Percentiles rank a stretch among this genome's conserved stretches.
Conservation (phyloP, 768 basidiomycete species). For the Hygrophorus pudorinus region DNA sequence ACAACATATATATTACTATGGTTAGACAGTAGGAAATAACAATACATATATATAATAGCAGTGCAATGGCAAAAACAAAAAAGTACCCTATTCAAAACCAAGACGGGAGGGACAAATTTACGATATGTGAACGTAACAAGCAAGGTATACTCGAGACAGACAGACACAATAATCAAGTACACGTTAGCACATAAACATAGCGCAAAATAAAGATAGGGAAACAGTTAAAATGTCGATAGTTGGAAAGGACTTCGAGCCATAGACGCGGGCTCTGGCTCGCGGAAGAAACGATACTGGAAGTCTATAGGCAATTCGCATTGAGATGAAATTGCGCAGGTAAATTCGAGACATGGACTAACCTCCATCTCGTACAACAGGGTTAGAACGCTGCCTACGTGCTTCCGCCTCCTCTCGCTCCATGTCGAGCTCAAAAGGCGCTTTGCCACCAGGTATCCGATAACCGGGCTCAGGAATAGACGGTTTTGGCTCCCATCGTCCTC, state of each 20-base stretch:
- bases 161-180: neutral
- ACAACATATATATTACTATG: neutral
- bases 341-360: slow-evolving; percentile 9
- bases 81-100: too few relatives aligned
- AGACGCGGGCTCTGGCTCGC: slow-evolving; percentile 28
- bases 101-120: too few relatives aligned
- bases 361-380: slow-evolving; percentile 60
- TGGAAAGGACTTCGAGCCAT: slow-evolving; percentile 37
- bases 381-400: slow-evolving; percentile 35
- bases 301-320: slow-evolving; percentile 19
- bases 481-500: slow-evolving; percentile 74
- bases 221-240: slow-evolving; percentile 50
- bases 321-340: too few relatives aligned
- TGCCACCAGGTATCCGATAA: slow-evolving; percentile 53
- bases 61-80: too few relatives aligned
- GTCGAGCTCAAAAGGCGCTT: slow-evolving; percentile 58
- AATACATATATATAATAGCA: neutral
- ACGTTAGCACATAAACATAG: neutral
- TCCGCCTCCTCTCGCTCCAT: slow-evolving; percentile 59
- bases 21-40: slow-evolving; percentile 1
- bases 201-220: neutral
- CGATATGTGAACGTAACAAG: too few relatives aligned
- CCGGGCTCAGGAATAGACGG: slow-evolving; percentile 34
- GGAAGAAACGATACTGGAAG: slow-evolving; percentile 59
- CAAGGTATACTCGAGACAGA: slow-evolving; percentile 1